Percentiles rank a stretch among this genome's conserved stretches.
Conservation (phyloP, 2,329 filamentous ascomycete genomes). For the Paecilomyces formosus region DNA sequence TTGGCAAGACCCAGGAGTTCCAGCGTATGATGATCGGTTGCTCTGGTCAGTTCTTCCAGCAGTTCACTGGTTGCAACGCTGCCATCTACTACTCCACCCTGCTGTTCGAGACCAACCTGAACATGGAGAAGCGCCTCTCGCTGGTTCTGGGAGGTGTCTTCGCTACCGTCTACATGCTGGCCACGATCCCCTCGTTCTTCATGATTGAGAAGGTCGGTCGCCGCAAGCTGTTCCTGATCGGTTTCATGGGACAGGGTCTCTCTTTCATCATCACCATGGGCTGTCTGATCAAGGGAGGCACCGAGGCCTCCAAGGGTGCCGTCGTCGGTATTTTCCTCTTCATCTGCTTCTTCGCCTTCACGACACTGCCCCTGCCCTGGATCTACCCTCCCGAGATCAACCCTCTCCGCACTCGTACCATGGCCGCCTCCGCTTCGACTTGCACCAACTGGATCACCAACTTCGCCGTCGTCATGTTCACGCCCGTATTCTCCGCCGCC, state of each 20-base stretch:
- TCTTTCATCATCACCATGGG: slow-evolving; percentile 15
- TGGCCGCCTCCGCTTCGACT: slow-evolving; percentile 44
- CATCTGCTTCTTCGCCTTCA: slow-evolving; percentile 58
- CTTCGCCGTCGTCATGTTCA: slow-evolving; percentile 33
- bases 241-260: slow-evolving; percentile 18
- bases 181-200: slow-evolving; percentile 39
- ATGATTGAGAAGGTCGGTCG: slow-evolving; percentile 39
- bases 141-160: slow-evolving; percentile 46
- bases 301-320: slow-evolving; percentile 13
- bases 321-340: slow-evolving; percentile 50
- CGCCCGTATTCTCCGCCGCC: slow-evolving; percentile 19
- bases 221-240: slow-evolving; percentile 15
- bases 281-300: slow-evolving; percentile 12
- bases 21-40: slow-evolving; percentile 34
- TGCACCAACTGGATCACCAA: slow-evolving; percentile 46
- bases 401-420: slow-evolving; percentile 44
- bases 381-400: slow-evolving; percentile 40
- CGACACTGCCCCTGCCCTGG: slow-evolving; percentile 56
- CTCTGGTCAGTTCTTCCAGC: slow-evolving; percentile 39
- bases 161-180: slow-evolving; percentile 39
- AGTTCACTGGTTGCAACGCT: slow-evolving; percentile 44
- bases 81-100: slow-evolving; percentile 45
- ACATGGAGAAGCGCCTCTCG: slow-evolving; percentile 35
- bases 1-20: slow-evolving; percentile 31
- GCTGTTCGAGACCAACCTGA: slow-evolving; percentile 40